Percentiles rank a stretch among this genome's conserved stretches.
These are phyloP conservation scores for Cubamyces sp. DNA, from an alignment of 768 basidiomycete species.

Conservation along the genomic window DNA sequence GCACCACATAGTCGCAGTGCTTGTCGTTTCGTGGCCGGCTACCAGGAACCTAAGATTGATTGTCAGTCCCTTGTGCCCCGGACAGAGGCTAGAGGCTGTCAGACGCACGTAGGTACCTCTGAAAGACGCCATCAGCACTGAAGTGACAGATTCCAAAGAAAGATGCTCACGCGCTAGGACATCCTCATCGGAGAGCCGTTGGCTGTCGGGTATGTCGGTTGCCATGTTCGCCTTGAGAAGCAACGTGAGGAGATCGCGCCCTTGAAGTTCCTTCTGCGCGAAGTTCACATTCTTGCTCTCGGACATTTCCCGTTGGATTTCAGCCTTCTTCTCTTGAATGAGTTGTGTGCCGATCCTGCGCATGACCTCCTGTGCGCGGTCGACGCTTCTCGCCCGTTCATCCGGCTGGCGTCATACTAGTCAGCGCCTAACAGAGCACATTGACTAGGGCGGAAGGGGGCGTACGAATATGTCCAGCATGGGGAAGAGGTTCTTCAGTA, in stretches of 20 bases:
- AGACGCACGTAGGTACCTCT: slow-evolving; percentile 28
- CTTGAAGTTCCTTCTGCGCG: slow-evolving; percentile 40
- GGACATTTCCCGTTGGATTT: slow-evolving; percentile 27
- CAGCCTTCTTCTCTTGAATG: slow-evolving; percentile 39
- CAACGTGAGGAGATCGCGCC: slow-evolving; percentile 61
- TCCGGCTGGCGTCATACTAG: slow-evolving; percentile 9
- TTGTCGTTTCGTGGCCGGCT: slow-evolving; percentile 48
- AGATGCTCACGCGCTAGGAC: slow-evolving; percentile 55
- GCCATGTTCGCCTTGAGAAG: slow-evolving; percentile 69
- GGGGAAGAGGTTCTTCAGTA: slow-evolving; percentile 28
- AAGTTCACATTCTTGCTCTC: slow-evolving; percentile 30
- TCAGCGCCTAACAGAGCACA: neutral
- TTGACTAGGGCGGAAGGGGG: neutral
- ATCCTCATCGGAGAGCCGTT: slow-evolving; percentile 65
- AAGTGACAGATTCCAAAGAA: neutral
- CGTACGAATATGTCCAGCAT: slow-evolving; percentile 30
- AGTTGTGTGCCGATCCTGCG: slow-evolving; percentile 36
- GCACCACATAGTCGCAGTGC: slow-evolving; percentile 38
- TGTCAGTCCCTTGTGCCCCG: neutral
- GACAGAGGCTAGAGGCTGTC: no score
- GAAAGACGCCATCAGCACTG: neutral
- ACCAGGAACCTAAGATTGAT: slow-evolving; percentile 22
- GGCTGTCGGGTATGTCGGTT: slow-evolving; percentile 56
- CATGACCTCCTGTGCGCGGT: slow-evolving; percentile 28
- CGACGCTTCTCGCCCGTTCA: slow-evolving; percentile 8